phyloP scores from a whole-genome alignment of 352 stramenopile species.

The Globisporangium splendens region DNA sequence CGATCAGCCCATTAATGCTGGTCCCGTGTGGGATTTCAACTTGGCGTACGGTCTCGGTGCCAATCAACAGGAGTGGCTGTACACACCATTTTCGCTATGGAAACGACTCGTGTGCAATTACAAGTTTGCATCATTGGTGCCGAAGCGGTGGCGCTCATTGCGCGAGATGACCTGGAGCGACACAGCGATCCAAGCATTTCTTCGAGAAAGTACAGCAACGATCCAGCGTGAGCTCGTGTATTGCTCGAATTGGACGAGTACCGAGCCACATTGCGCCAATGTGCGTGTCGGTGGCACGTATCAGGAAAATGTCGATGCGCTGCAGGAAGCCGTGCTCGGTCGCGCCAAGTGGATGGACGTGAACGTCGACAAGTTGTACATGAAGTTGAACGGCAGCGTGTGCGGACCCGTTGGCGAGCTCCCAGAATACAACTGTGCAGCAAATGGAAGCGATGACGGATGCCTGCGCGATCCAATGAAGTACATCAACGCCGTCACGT shows the following conservation, averaged over 20 bases:
- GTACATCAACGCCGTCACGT: constrained; percentile 10
- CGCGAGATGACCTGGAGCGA: constrained; percentile 49
- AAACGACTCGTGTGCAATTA: constrained; percentile 69
- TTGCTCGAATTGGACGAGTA: constrained; percentile 18
- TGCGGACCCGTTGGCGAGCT: constrained; percentile 9
- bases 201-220: neutral
- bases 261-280: constrained; percentile 12
- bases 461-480: constrained; percentile 13
- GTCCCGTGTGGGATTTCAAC: constrained; percentile 71
- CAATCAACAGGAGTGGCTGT: constrained; percentile 48
- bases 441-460: constrained; percentile 15
- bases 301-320: constrained; percentile 11
- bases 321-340: constrained; percentile 1
- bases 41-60: constrained; percentile 51
- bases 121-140: constrained; percentile 56
- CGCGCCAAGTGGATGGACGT: constrained; percentile 19
- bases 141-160: constrained; percentile 48
- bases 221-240: constrained; percentile 13
- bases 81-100: constrained; percentile 50
- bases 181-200: constrained; percentile 1
- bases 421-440: constrained; percentile 19
- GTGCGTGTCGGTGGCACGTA: constrained; percentile 11
- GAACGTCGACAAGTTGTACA: constrained; percentile 15
- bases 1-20: constrained; percentile 55
- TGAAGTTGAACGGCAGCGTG: constrained; percentile 2